Evolutionary conservation across 805 yeast species (phyloP).

Genomic region (Starmerella lactis-condensi): DNA sequence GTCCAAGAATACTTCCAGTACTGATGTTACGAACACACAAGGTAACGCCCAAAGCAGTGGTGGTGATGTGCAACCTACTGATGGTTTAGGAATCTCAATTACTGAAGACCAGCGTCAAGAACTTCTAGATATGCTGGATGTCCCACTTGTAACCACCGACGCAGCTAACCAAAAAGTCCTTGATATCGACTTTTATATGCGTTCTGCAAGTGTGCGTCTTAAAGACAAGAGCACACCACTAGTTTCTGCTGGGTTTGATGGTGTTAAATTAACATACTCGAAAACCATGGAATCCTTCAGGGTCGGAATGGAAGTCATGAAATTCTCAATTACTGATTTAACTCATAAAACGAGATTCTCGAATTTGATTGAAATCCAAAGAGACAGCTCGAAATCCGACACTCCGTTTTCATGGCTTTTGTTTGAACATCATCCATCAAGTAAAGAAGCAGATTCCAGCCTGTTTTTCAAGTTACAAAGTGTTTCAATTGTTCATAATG

Average conservation of each 20-base stretch:
- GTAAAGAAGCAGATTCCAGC: conserved; percentile 64
- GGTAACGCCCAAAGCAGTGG: conserved; percentile 1
- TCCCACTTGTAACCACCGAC: conserved; percentile 36
- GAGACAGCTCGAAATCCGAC: conserved; percentile 6
- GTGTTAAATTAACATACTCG: conserved; percentile 51
- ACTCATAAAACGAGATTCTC: conserved; percentile 62
- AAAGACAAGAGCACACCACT: conserved; percentile 28
- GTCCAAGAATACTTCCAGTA: conserved; percentile 1
- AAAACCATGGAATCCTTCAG: conserved; percentile 67
- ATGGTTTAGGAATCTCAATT: conserved; percentile 29
- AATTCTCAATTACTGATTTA: conserved; percentile 75
- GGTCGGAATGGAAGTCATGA: conserved; percentile 55
- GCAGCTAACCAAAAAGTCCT: conserved; percentile 31
- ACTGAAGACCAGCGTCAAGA: conserved; percentile 81
- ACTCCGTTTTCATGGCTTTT: conserved; percentile 47
- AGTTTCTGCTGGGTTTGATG: conserved; percentile 67
- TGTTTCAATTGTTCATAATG: conserved; percentile 78
- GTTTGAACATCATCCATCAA: conserved; percentile 75
- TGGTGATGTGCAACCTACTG: conserved; percentile 23
- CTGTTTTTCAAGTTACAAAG: conserved; percentile 58
- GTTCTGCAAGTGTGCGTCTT: conserved; percentile 61
- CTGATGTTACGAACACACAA: neutral
- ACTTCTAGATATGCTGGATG: conserved; percentile 81
- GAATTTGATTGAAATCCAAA: conserved; percentile 10
- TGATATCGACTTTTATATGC: conserved; percentile 47